Evolutionary conservation across 352 stramenopile genomes (phyloP), one percentile per base, ranked within the genome.

Genomic region (Globisporangium radiosum): DNA sequence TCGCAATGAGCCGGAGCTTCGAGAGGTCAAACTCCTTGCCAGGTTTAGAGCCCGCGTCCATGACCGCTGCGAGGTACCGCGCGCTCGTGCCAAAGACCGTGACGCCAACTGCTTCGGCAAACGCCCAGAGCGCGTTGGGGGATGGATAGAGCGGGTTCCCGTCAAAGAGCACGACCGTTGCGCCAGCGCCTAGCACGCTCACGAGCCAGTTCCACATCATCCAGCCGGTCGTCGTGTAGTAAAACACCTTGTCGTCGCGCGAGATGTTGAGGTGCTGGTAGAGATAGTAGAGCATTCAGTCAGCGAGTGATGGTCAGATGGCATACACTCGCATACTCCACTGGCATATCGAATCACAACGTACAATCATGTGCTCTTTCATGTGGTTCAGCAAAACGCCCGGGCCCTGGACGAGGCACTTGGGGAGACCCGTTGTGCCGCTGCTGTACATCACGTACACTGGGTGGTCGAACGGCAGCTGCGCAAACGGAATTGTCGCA

Each of bases 201-300:
- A 88, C 77, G 54, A 91, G 67, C 85, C 85, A 95, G 59, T 94
- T 93, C 85, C 85, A 94, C 85, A 94, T 94, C 85, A 94, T 94
- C 84, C 81, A 90, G 5, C 67, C 83, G 3, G 83, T 92, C 4
- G 83, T 92, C 51, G 80, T 90, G 64, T 90, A 90, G 60, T 90
- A 92, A 47, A 92, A 90, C 19, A 88, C 78, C n/a, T 71, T 73
- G 64, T 90, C 83, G 8, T 80, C 33, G 8, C 76, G 75, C 25
- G 60, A 65, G 19, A 92, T 66, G 62, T 92, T 88, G 11, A 88
- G 54, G 58, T 92, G 83, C 72, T 87, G n/a, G 33, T 17, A 54
- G 49, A 19, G 9, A 43, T 4, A 14, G 33, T 0, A 40, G 15
- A 4, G 42, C 6, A 33, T 3, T 33, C 25, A 33, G 25, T 3